Base-by-base conservation (phyloP, 2,329 filamentous ascomycete species). In the Aureobasidium leucospermi region DNA sequence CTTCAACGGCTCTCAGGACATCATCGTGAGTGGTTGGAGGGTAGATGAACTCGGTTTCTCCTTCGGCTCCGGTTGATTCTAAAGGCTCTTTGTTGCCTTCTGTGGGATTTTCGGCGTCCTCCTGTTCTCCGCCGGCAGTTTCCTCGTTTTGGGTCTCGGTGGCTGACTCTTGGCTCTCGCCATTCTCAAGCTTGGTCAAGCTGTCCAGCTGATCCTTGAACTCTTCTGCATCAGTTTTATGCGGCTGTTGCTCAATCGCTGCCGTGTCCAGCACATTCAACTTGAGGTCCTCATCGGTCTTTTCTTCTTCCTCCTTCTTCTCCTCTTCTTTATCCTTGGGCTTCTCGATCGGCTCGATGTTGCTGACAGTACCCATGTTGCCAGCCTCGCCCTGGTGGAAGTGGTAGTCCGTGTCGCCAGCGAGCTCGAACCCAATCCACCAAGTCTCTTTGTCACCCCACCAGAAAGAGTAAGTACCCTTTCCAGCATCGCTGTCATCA, bases 401-500 rank as follows among this genome's bases (percentile, higher is more conserved):
- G 19, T 72, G 67, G 62, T 77, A 78, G 28, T 73, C 70, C 7
- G 67, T 62, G 58, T 76, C 75, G 4, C 74, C 76, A 16, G 72
- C 74, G 13, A 79, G 71, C 60, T 78, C 73, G 70, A 75, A 79
- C n/a, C 75, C 74, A 3, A 79, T 70, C 77, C 77, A 79, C 68
- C 78, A 79, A 1, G 76, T 79, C 61, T 79, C 77, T 62, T 79
- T 79, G 65, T 79, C 76, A 46, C 76, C 75, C 75, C 63, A 15
- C 39, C 67, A 70, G 63, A 64, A 75, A 72, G 51, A 43, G 16
- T 60, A 51, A 38, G 31, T 43, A 72, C 36, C 76, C 75, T 52
- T 65, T 61, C 29, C 72, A 68, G 68, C 64, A 42, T 70, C 69
- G 31, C 69, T 65, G 61, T 74, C 67, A 59, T 78, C 75, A 32